These are phyloP conservation scores for Avena eriantha DNA, from an alignment of 176 grass and related monocot genomes.

Conservation along the genomic window DNA sequence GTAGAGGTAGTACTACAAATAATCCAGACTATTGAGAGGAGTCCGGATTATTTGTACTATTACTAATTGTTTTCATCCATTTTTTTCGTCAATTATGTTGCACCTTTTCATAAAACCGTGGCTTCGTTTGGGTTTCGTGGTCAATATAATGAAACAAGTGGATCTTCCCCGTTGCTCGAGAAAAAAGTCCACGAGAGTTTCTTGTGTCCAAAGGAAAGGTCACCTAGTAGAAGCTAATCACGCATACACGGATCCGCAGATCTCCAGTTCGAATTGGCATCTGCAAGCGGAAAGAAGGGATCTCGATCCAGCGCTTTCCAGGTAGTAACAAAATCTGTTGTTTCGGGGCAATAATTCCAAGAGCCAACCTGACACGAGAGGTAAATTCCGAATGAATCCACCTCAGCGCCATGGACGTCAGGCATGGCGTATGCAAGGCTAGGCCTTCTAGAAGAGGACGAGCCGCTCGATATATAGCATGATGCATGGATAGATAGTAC, in stretches of 20 bases:
- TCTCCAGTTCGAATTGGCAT: not conserved
- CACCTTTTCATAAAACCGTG: too few relatives aligned
- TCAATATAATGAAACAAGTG: too few relatives aligned
- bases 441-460: not conserved
- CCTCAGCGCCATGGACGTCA: constrained; percentile 6
- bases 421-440: not conserved
- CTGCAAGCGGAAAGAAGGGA: not conserved
- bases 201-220: not conserved
- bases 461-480: constrained; percentile 10
- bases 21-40: too few relatives aligned
- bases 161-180: too few relatives aligned
- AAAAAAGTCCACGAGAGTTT: not conserved
- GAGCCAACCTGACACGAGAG: not conserved
- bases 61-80: too few relatives aligned
- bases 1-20: too few relatives aligned
- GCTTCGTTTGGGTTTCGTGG: too few relatives aligned
- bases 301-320: not conserved
- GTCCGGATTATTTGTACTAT: too few relatives aligned
- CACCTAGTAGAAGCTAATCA: not conserved
- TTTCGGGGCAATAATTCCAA: not conserved
- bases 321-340: not conserved
- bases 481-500: constrained; percentile 20
- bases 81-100: too few relatives aligned
- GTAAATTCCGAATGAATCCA: not conserved
- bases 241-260: not conserved